Percentiles rank a stretch among this genome's conserved stretches.
phyloP scores from a whole-genome alignment of 257 asterid species.

The Rehmannia glutinosa region DNA sequence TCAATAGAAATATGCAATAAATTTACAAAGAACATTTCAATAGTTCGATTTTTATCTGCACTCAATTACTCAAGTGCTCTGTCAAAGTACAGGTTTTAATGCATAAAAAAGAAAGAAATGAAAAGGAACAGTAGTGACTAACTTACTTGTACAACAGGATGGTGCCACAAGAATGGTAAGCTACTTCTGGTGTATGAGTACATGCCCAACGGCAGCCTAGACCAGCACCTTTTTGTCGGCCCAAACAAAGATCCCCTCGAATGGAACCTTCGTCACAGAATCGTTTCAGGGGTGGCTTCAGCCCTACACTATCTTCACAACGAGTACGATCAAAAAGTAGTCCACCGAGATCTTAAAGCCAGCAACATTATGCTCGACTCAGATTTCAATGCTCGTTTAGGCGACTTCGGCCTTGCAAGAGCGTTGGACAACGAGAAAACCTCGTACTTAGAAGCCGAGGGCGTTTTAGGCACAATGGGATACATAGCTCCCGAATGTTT shows the following conservation, averaged over 20 bases:
- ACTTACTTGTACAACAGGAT: conserved; percentile 57
- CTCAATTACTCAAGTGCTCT: background rate
- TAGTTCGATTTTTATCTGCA: background rate
- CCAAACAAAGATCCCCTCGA: conserved; percentile 36
- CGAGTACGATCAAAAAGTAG: conserved; percentile 76
- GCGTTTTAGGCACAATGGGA: conserved; percentile 77
- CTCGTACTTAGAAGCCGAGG: conserved; percentile 79
- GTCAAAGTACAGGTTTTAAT: background rate
- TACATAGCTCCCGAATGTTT: conserved; percentile 95
- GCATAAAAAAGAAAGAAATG: no score
- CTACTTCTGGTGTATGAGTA: conserved; percentile 69
- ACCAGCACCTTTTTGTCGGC: conserved; percentile 62
- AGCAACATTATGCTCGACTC: conserved; percentile 93
- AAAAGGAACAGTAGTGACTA: conserved; percentile 11
- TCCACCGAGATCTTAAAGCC: conserved; percentile 84
- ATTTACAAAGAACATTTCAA: background rate
- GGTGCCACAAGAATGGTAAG: conserved; percentile 89
- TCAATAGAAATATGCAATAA: background rate
- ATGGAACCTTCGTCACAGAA: conserved; percentile 63
- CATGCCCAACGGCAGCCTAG: conserved; percentile 94
- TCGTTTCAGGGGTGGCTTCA: conserved; percentile 67
- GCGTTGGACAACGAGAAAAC: conserved; percentile 68
- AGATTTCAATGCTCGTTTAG: conserved; percentile 73
- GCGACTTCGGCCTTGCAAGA: conserved; percentile 94
- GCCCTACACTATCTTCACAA: conserved; percentile 89